Evolutionary conservation across 495 filamentous ascomycete genomes (phyloP), one percentile per base, ranked within the genome.

Genomic region (Neurospora tetrasperma): DNA sequence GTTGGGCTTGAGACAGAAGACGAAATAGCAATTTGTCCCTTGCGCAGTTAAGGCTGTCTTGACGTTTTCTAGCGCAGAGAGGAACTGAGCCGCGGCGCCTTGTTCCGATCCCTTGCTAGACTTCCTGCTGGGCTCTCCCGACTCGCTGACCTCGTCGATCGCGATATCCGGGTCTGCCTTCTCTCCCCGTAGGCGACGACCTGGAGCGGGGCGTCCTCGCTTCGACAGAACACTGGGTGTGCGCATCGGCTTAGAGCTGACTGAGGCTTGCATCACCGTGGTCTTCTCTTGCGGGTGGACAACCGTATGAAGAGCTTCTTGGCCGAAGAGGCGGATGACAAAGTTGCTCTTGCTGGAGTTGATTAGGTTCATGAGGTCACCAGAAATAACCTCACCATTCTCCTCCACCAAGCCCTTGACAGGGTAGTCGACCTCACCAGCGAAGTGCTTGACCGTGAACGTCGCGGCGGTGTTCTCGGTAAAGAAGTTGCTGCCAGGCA

Each of bases 1-100:
- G 78, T 99, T 99, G 9, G 96, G 96, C 81, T 99, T 98, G 70
- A 99, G 84, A 76, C 96, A 98, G 83, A 99, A 97, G 39, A 99
- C 88, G 77, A 98, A 98, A 79, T 98, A 99, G 16, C 92, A 89
- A 78, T 98, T 99, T 11, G 93, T 89, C 77, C 93, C 93, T 9
- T 89, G 85, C 9, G 92, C 90, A 42, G 89, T 92, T 62, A 99
- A 83, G 44, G 92, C 93, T 76, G 92, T 90, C 44, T 89, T 96
- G 72, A 98, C 92, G 72, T 94, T 94, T 72, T 97, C 93, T 41
- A 99, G 86, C 6, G 94, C 91, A 18, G 92, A 89, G 35, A 99
- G 83, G 83, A 98, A 99, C 78, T 99, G 95, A 7, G 91, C 94
- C 0, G 95, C 92, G 14, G 94, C 94, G 44, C 96, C 95, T 80